Evolutionary conservation across 2,329 filamentous ascomycete species (phyloP).

Genomic region (Beauveria bassiana): DNA sequence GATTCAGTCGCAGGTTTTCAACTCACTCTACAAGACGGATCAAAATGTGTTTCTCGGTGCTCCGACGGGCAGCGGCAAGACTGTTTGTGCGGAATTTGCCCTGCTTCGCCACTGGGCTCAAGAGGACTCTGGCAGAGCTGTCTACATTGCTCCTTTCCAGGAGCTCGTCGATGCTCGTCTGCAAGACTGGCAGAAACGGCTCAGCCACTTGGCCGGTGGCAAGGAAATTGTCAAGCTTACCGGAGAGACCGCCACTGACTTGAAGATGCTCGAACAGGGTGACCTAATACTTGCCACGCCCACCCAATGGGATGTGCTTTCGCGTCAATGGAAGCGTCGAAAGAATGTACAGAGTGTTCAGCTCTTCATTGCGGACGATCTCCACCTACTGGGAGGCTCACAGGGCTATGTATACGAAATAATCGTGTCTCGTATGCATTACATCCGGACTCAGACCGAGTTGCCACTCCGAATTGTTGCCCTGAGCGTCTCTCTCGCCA

Average conservation of each 20-base stretch:
- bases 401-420: constrained; percentile 90
- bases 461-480: constrained; percentile 80
- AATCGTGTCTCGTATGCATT: constrained; percentile 95
- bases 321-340: constrained; percentile 89
- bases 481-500: constrained; percentile 83
- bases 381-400: constrained; percentile 84
- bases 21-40: constrained; percentile 81
- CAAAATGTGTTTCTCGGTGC: constrained; percentile 91
- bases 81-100: constrained; percentile 91
- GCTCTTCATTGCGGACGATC: constrained; percentile 88
- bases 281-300: constrained; percentile 91
- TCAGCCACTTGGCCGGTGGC: constrained; percentile 66
- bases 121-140: constrained; percentile 56
- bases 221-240: constrained; percentile 90
- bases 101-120: constrained; percentile 77
- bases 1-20: constrained; percentile 95
- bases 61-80: constrained; percentile 94
- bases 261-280: constrained; percentile 79
- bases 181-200: constrained; percentile 77
- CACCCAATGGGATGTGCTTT: constrained; percentile 90
- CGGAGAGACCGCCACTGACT: constrained; percentile 83
- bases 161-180: constrained; percentile 78
- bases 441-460: constrained; percentile 83
- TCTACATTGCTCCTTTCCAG: constrained; percentile 93
- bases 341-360: constrained; percentile 91